Conservation (phyloP, 306 rosid genomes). For the Inga oerstediana region DNA sequence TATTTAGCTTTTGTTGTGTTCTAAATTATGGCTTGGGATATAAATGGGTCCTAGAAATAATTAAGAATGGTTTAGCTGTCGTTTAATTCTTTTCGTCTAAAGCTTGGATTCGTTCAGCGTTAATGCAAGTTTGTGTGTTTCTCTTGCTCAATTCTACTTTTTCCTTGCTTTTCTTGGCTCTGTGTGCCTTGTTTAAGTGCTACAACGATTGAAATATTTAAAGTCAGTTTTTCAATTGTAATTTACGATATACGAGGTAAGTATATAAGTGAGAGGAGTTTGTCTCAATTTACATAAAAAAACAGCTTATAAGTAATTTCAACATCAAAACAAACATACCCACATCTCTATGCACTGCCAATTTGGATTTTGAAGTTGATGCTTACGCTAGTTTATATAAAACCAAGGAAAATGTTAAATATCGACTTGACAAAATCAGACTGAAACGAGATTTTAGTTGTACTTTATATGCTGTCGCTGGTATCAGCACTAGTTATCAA, state of each 20-base stretch:
- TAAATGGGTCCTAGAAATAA: neutral
- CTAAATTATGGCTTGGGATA: neutral
- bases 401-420: neutral
- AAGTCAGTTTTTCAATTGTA: too few species aligned
- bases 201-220: too few species aligned
- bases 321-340: too few species aligned
- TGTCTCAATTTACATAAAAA: too few species aligned
- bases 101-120: neutral
- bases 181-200: neutral
- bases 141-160: neutral
- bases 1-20: neutral
- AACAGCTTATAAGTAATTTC: too few species aligned
- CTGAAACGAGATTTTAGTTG: neutral
- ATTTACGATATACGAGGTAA: too few species aligned
- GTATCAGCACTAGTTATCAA: neutral
- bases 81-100: neutral
- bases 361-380: neutral
- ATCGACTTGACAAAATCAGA: neutral
- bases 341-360: neutral
- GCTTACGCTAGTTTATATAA: neutral
- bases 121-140: neutral
- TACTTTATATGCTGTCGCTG: neutral
- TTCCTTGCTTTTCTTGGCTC: neutral
- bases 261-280: too few species aligned
- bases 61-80: neutral